A percentile compares a stretch with the other conserved stretches of the same genome.
These are phyloP conservation scores for Sphaerulina vaccinii DNA, from an alignment of 2,329 filamentous ascomycete species.

Conservation along the genomic window DNA sequence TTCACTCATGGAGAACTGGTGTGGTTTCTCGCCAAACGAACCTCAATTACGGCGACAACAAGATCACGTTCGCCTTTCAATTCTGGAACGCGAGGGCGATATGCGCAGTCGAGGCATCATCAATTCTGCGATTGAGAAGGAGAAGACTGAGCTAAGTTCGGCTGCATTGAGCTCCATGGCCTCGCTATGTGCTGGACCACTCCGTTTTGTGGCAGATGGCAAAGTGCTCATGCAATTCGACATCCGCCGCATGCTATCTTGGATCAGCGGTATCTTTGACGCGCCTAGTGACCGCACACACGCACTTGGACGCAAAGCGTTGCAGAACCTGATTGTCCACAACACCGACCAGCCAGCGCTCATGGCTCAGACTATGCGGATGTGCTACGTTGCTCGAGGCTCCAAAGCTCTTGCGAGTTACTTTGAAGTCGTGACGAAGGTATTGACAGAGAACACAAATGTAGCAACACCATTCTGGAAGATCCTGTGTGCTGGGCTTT, in stretches of 20 bases:
- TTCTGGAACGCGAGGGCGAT: slow-evolving; percentile 74
- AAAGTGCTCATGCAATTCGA: slow-evolving; percentile 88
- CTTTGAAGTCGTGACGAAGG: slow-evolving; percentile 86
- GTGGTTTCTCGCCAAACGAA: slow-evolving; percentile 92
- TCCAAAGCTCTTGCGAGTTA: slow-evolving; percentile 90
- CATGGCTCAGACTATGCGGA: slow-evolving; percentile 83
- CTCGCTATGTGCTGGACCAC: slow-evolving; percentile 76
- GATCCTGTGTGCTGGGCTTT: slow-evolving; percentile 80
- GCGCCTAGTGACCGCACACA: slow-evolving; percentile 90
- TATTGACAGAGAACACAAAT: slow-evolving; percentile 76
- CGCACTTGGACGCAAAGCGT: slow-evolving; percentile 78
- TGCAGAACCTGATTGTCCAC: slow-evolving; percentile 85
- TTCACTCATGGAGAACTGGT: slow-evolving; percentile 98
- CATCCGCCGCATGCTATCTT: slow-evolving; percentile 84
- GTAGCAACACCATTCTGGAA: slow-evolving; percentile 89
- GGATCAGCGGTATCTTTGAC: slow-evolving; percentile 94
- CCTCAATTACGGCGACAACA: slow-evolving; percentile 76
- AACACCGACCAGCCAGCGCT: slow-evolving; percentile 85
- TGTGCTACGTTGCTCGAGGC: slow-evolving; percentile 74
- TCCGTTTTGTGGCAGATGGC: slow-evolving; percentile 84
- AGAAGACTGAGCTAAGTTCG: slow-evolving; percentile 87
- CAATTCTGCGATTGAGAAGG: slow-evolving; percentile 91
- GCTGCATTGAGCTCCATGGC: slow-evolving; percentile 96
- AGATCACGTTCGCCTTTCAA: slow-evolving; percentile 80
- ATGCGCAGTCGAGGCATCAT: slow-evolving; percentile 72